Percentiles rank a stretch among this genome's conserved stretches.
Conservation (phyloP, 2,329 filamentous ascomycete species). For the Colletotrichum graminicola region DNA sequence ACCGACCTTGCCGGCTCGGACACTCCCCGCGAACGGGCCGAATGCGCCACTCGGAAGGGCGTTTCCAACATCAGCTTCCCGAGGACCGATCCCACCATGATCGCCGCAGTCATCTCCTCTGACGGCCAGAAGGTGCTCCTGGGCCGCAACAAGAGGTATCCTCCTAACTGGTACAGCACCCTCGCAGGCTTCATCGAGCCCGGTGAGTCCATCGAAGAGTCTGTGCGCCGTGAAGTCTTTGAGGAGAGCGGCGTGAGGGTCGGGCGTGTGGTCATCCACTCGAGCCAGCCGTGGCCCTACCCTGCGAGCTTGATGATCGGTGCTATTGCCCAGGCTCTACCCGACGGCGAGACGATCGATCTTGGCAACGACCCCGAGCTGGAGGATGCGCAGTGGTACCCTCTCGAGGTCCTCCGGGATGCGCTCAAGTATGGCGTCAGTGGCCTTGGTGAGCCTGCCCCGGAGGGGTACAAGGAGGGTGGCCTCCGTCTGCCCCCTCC, state of each 20-base stretch:
- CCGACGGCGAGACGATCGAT: slow-evolving; percentile 81
- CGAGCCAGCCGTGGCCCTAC: slow-evolving; percentile 89
- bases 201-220: slow-evolving; percentile 86
- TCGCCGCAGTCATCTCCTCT: slow-evolving; percentile 89
- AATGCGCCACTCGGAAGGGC: slow-evolving; percentile 85
- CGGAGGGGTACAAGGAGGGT: slow-evolving; percentile 79
- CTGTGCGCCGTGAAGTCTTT: slow-evolving; percentile 86
- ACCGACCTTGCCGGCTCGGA: slow-evolving; percentile 68
- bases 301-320: slow-evolving; percentile 88
- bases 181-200: slow-evolving; percentile 90
- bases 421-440: slow-evolving; percentile 78
- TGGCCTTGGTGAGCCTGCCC: slow-evolving; percentile 73
- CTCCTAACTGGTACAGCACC: slow-evolving; percentile 87
- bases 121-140: slow-evolving; percentile 84
- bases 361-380: slow-evolving; percentile 92
- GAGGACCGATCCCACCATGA: slow-evolving; percentile 93
- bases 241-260: slow-evolving; percentile 84
- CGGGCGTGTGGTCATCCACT: slow-evolving; percentile 84
- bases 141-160: slow-evolving; percentile 87
- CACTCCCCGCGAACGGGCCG: slow-evolving; percentile 66
- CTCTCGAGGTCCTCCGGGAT: slow-evolving; percentile 81
- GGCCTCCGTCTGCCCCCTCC: slow-evolving; percentile 82
- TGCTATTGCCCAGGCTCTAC: slow-evolving; percentile 87
- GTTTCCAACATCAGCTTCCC: slow-evolving; percentile 94
- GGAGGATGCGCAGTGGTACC: slow-evolving; percentile 90